These are phyloP conservation scores for Hypericum androsaemum DNA, from an alignment of 345 rosid species.

Conservation along the genomic window DNA sequence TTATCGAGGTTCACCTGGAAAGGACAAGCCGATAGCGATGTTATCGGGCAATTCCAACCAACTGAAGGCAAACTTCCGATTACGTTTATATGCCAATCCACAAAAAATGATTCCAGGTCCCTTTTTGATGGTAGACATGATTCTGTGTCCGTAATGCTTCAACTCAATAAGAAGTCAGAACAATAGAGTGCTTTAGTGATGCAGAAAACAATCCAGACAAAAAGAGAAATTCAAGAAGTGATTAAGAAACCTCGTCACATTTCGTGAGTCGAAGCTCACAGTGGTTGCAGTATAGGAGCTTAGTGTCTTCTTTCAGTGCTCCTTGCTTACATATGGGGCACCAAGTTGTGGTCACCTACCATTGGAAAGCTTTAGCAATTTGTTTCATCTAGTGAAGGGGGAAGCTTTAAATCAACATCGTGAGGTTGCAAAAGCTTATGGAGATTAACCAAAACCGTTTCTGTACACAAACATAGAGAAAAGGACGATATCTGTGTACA, in stretches of 20 bases:
- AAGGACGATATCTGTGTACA: too few relatives aligned
- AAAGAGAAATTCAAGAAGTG: not conserved
- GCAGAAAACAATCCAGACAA: not conserved
- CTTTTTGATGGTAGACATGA: too few relatives aligned
- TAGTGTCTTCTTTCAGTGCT: conserved; percentile 51
- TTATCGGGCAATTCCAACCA: not conserved
- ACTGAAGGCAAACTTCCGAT: not conserved
- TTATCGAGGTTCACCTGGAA: conserved; percentile 48
- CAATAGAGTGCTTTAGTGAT: not conserved
- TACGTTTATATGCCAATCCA: too few relatives aligned
- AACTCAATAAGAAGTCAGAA: too few relatives aligned
- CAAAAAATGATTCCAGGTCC: too few relatives aligned
- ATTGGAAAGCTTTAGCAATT: conserved; percentile 8
- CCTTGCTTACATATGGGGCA: conserved; percentile 89
- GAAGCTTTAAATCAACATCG: too few relatives aligned
- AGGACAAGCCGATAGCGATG: too few relatives aligned
- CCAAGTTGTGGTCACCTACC: conserved; percentile 38
- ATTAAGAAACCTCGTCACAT: conserved; percentile 44
- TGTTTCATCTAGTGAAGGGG: not conserved
- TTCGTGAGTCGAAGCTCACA: conserved; percentile 65
- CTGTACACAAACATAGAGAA: too few relatives aligned
- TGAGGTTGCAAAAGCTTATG: too few relatives aligned
- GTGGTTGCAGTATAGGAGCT: conserved; percentile 43
- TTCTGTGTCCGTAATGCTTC: too few relatives aligned
- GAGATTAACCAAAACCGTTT: too few relatives aligned